Conservation (phyloP, 495 filamentous ascomycete genomes). For the Hyaloscypha hepaticicola region DNA sequence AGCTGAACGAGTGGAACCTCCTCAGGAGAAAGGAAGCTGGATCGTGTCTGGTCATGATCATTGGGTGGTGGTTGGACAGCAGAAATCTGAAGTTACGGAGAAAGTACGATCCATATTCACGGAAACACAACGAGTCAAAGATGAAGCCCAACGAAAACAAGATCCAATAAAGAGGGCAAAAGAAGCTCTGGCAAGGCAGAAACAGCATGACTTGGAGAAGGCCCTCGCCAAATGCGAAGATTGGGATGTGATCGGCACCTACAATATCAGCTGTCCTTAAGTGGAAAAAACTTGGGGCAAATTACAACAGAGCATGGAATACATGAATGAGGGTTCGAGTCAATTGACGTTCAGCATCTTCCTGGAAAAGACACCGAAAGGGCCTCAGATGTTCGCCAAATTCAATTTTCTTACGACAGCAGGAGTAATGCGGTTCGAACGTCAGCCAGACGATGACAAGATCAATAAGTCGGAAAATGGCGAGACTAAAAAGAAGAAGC, state of each 20-base stretch:
- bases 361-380: background rate
- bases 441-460: background rate
- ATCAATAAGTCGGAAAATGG: background rate
- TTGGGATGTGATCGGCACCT: conserved; percentile 20
- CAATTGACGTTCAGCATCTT: conserved; percentile 4
- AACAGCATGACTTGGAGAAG: background rate
- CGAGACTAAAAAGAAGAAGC: background rate
- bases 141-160: background rate
- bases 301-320: too few species aligned
- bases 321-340: background rate
- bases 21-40: background rate
- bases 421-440: conserved; percentile 13
- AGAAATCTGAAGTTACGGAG: conserved; percentile 1
- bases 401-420: conserved; percentile 8
- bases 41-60: background rate
- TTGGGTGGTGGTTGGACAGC: background rate
- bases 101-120: background rate
- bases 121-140: background rate
- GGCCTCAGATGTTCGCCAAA: conserved; percentile 17
- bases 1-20: background rate
- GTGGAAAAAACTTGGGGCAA: background rate
- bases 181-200: background rate
- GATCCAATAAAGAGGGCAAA: background rate
- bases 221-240: background rate
- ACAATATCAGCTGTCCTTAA: background rate